Evolutionary conservation across 164 flowering plant species (phyloP).

Genomic region (Umbilicus rupestris): DNA sequence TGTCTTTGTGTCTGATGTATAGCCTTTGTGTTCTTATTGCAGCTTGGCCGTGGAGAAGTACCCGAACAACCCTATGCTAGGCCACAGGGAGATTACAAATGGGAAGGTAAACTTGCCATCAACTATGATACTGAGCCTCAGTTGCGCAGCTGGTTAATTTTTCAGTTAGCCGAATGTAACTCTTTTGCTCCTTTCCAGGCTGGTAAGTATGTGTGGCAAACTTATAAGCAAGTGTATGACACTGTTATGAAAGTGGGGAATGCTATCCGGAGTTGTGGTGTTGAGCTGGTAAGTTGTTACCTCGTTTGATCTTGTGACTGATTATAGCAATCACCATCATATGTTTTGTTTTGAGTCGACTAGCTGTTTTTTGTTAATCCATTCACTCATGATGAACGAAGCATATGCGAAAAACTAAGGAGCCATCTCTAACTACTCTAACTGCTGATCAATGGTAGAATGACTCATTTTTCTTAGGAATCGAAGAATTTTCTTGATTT

Average conservation of each 20-base stretch:
- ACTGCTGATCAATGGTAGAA: neutral
- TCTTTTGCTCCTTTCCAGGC: neutral
- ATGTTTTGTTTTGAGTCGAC: neutral
- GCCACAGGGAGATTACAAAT: constrained; percentile 49
- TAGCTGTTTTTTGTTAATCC: neutral
- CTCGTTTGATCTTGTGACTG: neutral
- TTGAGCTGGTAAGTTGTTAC: neutral
- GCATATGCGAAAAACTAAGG: neutral
- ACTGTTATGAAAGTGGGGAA: constrained; percentile 6
- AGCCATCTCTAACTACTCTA: neutral
- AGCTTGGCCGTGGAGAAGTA: constrained; percentile 64
- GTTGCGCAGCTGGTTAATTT: neutral
- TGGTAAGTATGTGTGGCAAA: constrained; percentile 11
- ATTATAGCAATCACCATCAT: neutral
- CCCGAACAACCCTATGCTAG: constrained; percentile 81
- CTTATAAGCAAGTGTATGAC: constrained; percentile 9
- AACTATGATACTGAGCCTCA: neutral
- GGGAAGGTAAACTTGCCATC: constrained; percentile 43
- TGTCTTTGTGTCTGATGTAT: neutral
- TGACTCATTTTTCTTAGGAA: neutral
- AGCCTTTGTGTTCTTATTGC: constrained; percentile 12
- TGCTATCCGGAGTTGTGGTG: constrained; percentile 10
- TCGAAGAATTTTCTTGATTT: no score
- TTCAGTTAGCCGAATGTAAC: neutral
- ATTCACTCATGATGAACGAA: neutral